Percentiles rank a stretch among this genome's conserved stretches.
Evolutionary conservation across 441 rosid genomes (phyloP).

Genomic region (Adansonia rubrostipa): DNA sequence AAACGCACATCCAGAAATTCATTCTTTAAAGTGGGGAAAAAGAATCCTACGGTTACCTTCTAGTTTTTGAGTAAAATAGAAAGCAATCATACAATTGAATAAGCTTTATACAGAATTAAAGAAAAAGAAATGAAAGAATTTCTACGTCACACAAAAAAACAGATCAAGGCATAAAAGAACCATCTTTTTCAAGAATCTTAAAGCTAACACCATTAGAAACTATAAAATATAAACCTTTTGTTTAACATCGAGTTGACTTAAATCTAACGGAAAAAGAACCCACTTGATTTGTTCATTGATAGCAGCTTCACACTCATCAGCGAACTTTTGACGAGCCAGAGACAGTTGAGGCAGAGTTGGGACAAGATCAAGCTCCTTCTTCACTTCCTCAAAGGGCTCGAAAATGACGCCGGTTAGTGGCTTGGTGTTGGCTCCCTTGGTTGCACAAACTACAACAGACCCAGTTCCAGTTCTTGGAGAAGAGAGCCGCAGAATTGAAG

Average conservation of each 20-base stretch:
- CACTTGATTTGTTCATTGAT: slow-evolving; percentile 63
- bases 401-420: slow-evolving; percentile 45
- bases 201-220: neutral
- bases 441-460: slow-evolving; percentile 31
- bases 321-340: slow-evolving; percentile 55
- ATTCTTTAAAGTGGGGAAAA: neutral
- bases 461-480: slow-evolving; percentile 20
- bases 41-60: neutral
- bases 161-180: neutral
- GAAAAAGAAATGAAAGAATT: neutral
- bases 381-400: slow-evolving; percentile 60
- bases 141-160: neutral
- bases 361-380: slow-evolving; percentile 60
- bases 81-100: neutral
- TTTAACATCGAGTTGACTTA: neutral
- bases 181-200: neutral
- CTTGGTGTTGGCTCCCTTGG: slow-evolving; percentile 31
- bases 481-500: slow-evolving; percentile 27
- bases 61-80: neutral
- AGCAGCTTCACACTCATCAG: slow-evolving; percentile 53
- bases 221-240: neutral
- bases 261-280: neutral
- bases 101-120: neutral
- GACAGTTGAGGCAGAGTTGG: slow-evolving; percentile 48
- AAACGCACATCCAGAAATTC: neutral